phyloP scores from a whole-genome alignment of 176 grass and related monocot genomes.

The Saccharum spontaneum region DNA sequence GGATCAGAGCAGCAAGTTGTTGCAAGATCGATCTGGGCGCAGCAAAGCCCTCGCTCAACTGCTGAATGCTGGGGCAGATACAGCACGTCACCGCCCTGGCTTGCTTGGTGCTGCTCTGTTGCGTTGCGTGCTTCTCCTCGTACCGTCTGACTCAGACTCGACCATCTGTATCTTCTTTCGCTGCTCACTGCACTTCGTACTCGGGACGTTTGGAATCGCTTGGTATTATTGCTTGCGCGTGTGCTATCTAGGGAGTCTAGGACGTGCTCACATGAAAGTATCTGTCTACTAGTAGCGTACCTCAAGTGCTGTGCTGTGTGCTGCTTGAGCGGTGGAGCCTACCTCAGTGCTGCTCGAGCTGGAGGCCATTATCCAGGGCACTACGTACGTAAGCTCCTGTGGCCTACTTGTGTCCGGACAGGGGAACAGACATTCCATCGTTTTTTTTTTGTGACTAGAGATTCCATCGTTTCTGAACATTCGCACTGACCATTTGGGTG shows the following conservation, averaged over 20 bases:
- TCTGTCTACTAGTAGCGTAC: not conserved
- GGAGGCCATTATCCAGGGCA: slow-evolving; percentile 4
- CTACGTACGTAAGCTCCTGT: too few species aligned
- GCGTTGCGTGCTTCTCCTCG: not conserved
- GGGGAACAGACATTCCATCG: too few species aligned
- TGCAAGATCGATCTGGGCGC: not conserved
- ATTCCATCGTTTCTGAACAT: not conserved
- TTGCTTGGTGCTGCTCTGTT: not conserved
- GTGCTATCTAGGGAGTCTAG: not conserved
- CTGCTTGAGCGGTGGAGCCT: too few species aligned
- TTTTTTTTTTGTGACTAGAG: too few species aligned
- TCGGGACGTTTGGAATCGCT: not conserved
- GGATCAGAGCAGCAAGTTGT: not conserved
- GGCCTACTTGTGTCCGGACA: not conserved
- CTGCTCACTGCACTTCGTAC: not conserved
- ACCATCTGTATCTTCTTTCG: not conserved
- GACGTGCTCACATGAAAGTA: not conserved
- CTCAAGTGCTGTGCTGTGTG: not conserved
- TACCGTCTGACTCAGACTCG: not conserved
- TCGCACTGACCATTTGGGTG: not conserved
- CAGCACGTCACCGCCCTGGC: not conserved
- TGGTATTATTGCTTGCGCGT: not conserved
- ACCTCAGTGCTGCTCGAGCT: slow-evolving; percentile 26
- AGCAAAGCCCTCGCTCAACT: not conserved
- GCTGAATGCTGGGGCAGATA: not conserved